phyloP scores from a whole-genome alignment of 140 eudicot genomes.

The Oenanthe javanica region DNA sequence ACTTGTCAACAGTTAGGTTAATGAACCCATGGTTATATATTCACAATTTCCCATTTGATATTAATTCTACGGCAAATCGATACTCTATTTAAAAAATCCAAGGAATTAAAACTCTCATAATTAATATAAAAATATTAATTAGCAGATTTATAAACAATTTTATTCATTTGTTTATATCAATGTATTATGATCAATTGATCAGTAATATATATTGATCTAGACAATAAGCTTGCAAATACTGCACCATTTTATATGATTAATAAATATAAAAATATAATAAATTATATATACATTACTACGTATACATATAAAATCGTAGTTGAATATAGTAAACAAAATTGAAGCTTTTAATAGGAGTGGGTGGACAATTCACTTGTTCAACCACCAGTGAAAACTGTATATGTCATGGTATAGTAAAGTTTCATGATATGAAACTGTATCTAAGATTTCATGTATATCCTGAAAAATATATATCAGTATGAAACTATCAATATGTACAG shows the following conservation, averaged over 20 bases:
- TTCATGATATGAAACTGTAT: neutral
- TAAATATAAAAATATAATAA: too few species aligned
- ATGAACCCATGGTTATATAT: neutral
- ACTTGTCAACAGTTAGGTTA: neutral
- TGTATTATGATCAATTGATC: too few species aligned
- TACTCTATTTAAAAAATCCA: too few species aligned
- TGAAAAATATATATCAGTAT: neutral
- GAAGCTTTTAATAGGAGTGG: slow-evolving; percentile 1
- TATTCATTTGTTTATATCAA: neutral
- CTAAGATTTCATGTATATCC: neutral
- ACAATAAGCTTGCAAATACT: neutral
- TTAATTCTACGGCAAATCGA: neutral
- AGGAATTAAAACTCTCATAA: too few species aligned
- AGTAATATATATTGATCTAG: neutral
- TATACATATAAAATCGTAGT: neutral
- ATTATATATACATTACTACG: neutral
- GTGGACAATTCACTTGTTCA: neutral
- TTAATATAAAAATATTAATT: too few species aligned
- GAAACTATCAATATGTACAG: neutral
- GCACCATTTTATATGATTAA: neutral
- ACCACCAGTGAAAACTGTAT: slow-evolving; percentile 3
- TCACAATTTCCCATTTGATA: neutral
- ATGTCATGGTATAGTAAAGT: neutral
- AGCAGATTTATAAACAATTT: too few species aligned
- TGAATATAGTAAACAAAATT: neutral